Conservation (phyloP, 352 stramenopile species). For the Pythium apleroticum region DNA sequence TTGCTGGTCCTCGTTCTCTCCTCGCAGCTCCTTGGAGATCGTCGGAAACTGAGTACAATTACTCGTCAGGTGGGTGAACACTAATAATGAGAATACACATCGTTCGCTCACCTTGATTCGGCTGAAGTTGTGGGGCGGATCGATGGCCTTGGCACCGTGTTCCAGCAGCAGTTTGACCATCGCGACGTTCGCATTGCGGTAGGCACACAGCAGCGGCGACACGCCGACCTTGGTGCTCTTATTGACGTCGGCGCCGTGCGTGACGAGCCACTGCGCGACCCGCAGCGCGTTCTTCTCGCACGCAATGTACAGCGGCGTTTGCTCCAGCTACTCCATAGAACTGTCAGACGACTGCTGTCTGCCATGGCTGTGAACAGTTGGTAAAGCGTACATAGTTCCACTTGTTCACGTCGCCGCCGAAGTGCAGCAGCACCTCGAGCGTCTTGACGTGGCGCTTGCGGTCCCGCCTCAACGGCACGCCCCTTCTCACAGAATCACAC, state of each 20-base stretch:
- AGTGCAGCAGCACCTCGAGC: slow-evolving; percentile 48
- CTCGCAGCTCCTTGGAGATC: slow-evolving; percentile 16
- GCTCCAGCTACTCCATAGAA: slow-evolving; percentile 38
- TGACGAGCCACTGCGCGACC: slow-evolving; percentile 47
- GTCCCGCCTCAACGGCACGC: slow-evolving; percentile 17
- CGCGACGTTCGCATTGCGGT: slow-evolving; percentile 46
- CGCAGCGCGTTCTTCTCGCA: slow-evolving; percentile 48
- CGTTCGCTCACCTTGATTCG: slow-evolving; percentile 51
- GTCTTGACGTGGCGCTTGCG: slow-evolving; percentile 53
- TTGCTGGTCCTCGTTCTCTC: slow-evolving; percentile 13
- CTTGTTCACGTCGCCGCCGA: slow-evolving; percentile 56
- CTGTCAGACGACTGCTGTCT: too few relatives aligned
- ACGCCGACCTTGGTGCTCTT: slow-evolving; percentile 53
- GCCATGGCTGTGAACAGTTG: too few relatives aligned
- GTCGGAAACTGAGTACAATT: slow-evolving; percentile 25
- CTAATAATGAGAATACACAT: too few relatives aligned
- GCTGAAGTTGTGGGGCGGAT: slow-evolving; percentile 33
- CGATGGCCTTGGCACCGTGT: slow-evolving; percentile 40
- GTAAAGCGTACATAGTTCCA: slow-evolving; percentile 39
- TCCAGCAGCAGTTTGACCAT: slow-evolving; percentile 48
- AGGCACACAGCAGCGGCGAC: slow-evolving; percentile 55
- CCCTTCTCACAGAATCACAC: slow-evolving; percentile 1
- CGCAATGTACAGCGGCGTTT: slow-evolving; percentile 56
- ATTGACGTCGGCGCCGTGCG: slow-evolving; percentile 56
- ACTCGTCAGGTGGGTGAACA: too few relatives aligned